Base-by-base conservation (phyloP, 148 eudicot species). In the Drosera capensis region DNA sequence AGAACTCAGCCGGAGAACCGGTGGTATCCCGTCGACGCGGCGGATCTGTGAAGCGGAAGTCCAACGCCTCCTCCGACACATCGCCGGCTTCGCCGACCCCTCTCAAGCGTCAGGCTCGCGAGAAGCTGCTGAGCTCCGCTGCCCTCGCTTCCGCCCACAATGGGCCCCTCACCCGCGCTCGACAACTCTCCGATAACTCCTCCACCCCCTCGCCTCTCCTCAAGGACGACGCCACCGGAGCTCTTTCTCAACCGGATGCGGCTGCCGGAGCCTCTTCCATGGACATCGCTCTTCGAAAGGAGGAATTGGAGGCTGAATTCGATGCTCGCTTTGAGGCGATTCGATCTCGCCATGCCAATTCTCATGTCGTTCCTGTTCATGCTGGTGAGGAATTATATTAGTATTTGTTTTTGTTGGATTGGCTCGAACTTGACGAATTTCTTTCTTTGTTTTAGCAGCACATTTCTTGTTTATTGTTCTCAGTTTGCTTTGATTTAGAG, bases 101-200 rank as follows among this genome's bases (percentile, higher is more conserved):
- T 6, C 67, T 79, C n/a, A 82, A 87, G 62, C 79, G 94, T 8
- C 80, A 74, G 40, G 64, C 78, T 20, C 72, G 96, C 0, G 96
- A 87, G 52, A 76, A 77, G 66, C 65, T 70, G 1, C n/a, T n/a
- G n/a, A n/a, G n/a, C n/a, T 57, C 71, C 8, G 68, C 76, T 28
- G 63, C 64, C 0, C 60, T 66, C 5, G 40, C 71, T 44, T 73
- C 82, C 81, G 73, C 68, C 65, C 85, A 86, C 71, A 79, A 71
- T 55, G 96, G 94, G 14, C 96, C 96, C 30, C 24, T 51, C 19
- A 86, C 96, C 30, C 57, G 96, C 43, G 96, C 96, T 23, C 72
- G 96, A 1, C 73, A 75, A 66, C 71, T 75, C 2, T 86, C 87
- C 1, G 73, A 72, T 54, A 66, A 52, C 52, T 72, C 66, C 55